These are phyloP conservation scores for Prunella vulgaris DNA, from an alignment of 257 asterid species.

Conservation along the genomic window DNA sequence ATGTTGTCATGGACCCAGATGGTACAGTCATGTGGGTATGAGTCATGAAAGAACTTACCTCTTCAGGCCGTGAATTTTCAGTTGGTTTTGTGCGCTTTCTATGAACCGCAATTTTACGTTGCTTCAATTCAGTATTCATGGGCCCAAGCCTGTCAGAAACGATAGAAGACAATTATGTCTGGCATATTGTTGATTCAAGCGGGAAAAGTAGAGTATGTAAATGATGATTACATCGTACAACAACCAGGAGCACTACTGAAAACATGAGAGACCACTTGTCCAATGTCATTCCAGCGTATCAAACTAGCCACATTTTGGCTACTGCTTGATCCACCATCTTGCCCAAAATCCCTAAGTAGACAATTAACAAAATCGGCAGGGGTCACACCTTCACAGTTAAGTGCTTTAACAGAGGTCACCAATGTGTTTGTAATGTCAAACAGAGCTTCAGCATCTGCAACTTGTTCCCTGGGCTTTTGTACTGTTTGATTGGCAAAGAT, in stretches of 20 bases:
- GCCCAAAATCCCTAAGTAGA: constrained; percentile 63
- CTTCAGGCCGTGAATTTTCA: constrained; percentile 67
- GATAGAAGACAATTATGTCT: neutral
- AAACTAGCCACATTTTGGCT: constrained; percentile 40
- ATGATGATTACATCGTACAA: constrained; percentile 62
- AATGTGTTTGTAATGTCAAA: constrained; percentile 80
- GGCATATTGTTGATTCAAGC: neutral
- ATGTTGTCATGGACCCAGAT: too few species aligned
- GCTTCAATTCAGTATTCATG: constrained; percentile 80
- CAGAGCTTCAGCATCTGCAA: constrained; percentile 94
- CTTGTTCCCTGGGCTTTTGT: constrained; percentile 83
- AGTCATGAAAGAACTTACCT: constrained; percentile 35
- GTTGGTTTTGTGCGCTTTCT: constrained; percentile 60
- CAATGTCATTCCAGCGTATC: constrained; percentile 68
- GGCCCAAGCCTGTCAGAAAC: constrained; percentile 77
- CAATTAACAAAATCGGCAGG: constrained; percentile 71
- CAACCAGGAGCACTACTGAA: constrained; percentile 71
- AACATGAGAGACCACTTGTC: constrained; percentile 53
- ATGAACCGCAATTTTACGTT: constrained; percentile 52
- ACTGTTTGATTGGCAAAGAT: constrained; percentile 33
- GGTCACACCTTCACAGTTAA: constrained; percentile 60
- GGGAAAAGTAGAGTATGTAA: neutral
- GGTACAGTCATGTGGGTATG: neutral
- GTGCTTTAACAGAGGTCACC: constrained; percentile 80
- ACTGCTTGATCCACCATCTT: constrained; percentile 48